phyloP scores from a whole-genome alignment of 306 rosid species.

The Adenanthera pavonina region DNA sequence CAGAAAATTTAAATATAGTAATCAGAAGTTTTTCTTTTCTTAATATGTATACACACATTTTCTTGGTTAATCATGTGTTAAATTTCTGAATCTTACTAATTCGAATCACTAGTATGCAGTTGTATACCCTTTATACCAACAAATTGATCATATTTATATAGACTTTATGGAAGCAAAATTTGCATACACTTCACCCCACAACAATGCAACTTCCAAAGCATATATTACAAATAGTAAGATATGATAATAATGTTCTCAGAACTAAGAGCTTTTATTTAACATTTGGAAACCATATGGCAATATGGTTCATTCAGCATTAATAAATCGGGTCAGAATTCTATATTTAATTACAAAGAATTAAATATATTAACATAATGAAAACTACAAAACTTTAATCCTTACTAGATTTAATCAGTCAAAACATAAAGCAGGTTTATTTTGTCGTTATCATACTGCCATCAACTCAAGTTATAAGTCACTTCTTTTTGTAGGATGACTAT shows the following conservation, averaged over 20 bases:
- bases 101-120: neutral
- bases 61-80: neutral
- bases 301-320: slow-evolving; percentile 1
- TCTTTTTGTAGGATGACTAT: neutral
- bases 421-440: neutral
- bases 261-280: neutral
- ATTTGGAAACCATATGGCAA: slow-evolving; percentile 2
- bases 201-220: neutral
- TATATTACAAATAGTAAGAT: neutral
- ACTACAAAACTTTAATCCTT: neutral
- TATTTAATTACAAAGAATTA: neutral
- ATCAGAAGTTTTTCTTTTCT: slow-evolving; percentile 22
- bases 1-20: slow-evolving; percentile 32
- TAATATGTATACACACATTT: neutral
- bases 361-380: neutral
- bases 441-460: neutral
- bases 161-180: neutral
- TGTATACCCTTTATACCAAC: neutral
- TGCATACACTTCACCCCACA: neutral
- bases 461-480: neutral
- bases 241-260: neutral
- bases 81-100: neutral
- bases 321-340: neutral
- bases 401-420: neutral
- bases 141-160: neutral